These are phyloP conservation scores for Panicum miliaceum DNA, from an alignment of 176 grass and related monocot species.

Conservation along the genomic window DNA sequence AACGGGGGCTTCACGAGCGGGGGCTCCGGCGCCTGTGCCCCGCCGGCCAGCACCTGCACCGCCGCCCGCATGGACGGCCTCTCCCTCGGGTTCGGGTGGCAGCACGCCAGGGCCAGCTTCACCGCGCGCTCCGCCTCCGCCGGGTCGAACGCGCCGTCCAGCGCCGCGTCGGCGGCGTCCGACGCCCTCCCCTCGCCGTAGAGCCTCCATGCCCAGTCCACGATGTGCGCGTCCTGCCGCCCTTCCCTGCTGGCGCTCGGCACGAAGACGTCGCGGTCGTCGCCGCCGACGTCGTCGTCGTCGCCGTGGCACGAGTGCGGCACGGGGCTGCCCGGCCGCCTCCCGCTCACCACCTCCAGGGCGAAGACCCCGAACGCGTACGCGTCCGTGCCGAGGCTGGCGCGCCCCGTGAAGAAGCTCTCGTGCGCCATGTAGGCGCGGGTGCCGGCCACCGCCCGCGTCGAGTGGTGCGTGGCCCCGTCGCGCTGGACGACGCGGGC, in stretches of 20 bases:
- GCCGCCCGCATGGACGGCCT: conserved; percentile 53
- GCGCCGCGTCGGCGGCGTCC: background rate
- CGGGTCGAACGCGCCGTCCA: background rate
- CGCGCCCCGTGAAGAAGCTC: conserved; percentile 68
- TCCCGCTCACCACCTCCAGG: conserved; percentile 61
- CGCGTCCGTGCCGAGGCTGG: conserved; percentile 59
- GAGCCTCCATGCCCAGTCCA: conserved; percentile 30
- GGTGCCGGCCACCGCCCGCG: conserved; percentile 52
- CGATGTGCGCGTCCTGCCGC: background rate
- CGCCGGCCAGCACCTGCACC: conserved; percentile 55
- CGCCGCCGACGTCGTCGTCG: background rate
- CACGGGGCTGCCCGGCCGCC: conserved; percentile 21
- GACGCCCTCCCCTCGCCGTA: conserved; percentile 18
- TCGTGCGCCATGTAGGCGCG: conserved; percentile 63
- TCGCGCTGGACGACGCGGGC: conserved; percentile 55
- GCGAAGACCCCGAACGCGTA: conserved; percentile 59
- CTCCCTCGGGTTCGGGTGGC: conserved; percentile 57
- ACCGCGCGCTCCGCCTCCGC: conserved; percentile 43
- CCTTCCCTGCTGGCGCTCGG: background rate
- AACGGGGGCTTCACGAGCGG: conserved; percentile 22
- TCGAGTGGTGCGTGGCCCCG: conserved; percentile 64
- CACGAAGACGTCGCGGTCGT: background rate
- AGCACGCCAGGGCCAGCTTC: conserved; percentile 60
- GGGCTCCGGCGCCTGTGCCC: conserved; percentile 39
- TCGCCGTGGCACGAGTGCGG: background rate